phyloP scores from a whole-genome alignment of 2,329 filamentous ascomycete genomes.

The Cercospora zeina region DNA sequence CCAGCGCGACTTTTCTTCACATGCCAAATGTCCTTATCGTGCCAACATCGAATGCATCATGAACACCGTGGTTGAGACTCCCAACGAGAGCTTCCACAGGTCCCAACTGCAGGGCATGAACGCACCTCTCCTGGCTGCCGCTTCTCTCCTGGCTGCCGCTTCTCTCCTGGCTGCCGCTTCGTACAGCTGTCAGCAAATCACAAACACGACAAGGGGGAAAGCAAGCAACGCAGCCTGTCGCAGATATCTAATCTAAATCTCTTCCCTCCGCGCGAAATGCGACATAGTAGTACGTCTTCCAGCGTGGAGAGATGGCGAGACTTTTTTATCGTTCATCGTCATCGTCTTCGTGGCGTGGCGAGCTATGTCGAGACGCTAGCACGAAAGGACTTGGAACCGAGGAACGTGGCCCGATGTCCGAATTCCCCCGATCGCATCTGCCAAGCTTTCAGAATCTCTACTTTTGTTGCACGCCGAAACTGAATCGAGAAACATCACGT shows the following conservation, averaged over 20 bases:
- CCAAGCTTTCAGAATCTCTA: not conserved
- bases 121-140: slow-evolving; percentile 3
- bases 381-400: not conserved
- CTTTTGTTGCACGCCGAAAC: no score
- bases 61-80: slow-evolving; percentile 2
- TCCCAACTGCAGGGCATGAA: slow-evolving; percentile 8
- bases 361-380: not conserved
- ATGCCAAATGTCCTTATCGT: slow-evolving; percentile 1
- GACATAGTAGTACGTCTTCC: not conserved
- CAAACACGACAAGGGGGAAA: not conserved
- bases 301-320: slow-evolving; percentile 14
- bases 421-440: not conserved
- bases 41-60: not conserved
- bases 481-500: no score
- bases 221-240: not conserved
- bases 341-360: slow-evolving; percentile 16
- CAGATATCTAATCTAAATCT: not conserved
- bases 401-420: not conserved
- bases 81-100: slow-evolving; percentile 15
- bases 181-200: not conserved
- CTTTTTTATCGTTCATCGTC: no score
- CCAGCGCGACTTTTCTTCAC: not conserved
- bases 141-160: no score
- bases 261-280: not conserved
- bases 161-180: slow-evolving; percentile 5